These are phyloP conservation scores for Samsoniella hepiali DNA, from an alignment of 2,329 filamentous ascomycete genomes.

Conservation along the genomic window DNA sequence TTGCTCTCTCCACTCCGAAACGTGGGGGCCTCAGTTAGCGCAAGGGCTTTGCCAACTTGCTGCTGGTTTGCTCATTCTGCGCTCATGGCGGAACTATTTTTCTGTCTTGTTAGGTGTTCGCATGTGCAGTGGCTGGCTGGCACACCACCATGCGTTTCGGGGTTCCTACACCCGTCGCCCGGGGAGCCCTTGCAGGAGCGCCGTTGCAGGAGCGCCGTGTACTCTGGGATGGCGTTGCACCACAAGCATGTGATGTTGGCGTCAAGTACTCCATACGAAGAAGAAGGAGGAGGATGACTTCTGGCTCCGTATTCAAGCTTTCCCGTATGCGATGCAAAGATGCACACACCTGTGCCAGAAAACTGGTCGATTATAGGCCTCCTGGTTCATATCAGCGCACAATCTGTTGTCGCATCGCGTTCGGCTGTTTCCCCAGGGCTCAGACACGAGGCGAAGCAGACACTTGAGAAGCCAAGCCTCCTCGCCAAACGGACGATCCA, in stretches of 20 bases:
- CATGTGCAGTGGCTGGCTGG: background rate
- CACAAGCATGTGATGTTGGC: slow-evolving; percentile 4
- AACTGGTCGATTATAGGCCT: background rate
- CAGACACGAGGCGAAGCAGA: background rate
- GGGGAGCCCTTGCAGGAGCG: background rate
- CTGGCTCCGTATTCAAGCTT: background rate
- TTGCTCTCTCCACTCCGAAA: slow-evolving; percentile 5
- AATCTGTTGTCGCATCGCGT: background rate
- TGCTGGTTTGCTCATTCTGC: background rate
- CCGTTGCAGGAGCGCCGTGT: background rate
- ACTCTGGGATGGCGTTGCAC: background rate
- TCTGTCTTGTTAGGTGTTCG: background rate
- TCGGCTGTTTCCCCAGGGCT: background rate
- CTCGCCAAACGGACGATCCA: background rate
- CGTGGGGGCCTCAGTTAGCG: background rate
- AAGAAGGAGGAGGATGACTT: too few species aligned
- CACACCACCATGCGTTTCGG: background rate
- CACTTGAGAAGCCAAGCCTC: background rate
- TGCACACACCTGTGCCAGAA: background rate
- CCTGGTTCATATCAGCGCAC: background rate
- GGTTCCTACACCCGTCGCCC: background rate
- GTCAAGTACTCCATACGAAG: background rate
- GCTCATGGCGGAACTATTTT: background rate
- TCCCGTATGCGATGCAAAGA: background rate
- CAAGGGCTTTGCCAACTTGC: background rate